Conservation (phyloP, 177 flowering plant genomes). For the Vitis hybrid region DNA sequence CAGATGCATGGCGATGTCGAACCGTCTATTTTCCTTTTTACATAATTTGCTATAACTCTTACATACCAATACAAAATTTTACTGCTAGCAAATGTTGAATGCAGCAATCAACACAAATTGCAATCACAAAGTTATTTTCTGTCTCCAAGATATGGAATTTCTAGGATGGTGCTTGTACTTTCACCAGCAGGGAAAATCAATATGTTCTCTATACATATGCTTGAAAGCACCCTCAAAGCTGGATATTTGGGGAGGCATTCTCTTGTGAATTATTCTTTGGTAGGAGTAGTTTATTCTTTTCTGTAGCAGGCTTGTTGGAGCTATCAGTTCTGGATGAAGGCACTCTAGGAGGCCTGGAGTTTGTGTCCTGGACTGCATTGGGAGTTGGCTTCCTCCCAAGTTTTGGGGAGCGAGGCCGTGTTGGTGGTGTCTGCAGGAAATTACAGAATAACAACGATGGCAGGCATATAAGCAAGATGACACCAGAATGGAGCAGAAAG, state of each 20-base stretch:
- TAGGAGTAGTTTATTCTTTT: constrained; percentile 24
- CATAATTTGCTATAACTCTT: too few relatives aligned
- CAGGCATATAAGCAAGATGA: too few relatives aligned
- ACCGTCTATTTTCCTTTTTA: too few relatives aligned
- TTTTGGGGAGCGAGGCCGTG: constrained; percentile 46
- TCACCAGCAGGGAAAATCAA: too few relatives aligned
- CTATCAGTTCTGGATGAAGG: constrained; percentile 29
- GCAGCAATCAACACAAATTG: too few relatives aligned
- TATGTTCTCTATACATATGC: too few relatives aligned
- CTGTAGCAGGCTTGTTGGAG: constrained; percentile 25
- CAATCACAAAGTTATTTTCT: too few relatives aligned
- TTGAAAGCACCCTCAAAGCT: constrained; percentile 12
- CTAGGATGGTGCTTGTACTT: too few relatives aligned
- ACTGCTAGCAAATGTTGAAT: too few relatives aligned
- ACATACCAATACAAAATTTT: too few relatives aligned
- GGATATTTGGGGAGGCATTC: constrained; percentile 72
- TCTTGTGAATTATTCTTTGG: constrained; percentile 37
- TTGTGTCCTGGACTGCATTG: constrained; percentile 21
- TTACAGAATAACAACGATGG: background rate
- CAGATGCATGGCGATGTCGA: too few relatives aligned
- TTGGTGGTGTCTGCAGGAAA: constrained; percentile 41
- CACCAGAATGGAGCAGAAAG: background rate
- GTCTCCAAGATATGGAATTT: too few relatives aligned
- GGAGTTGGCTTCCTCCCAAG: constrained; percentile 38
- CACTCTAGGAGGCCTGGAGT: constrained; percentile 36